Conservation (phyloP, 805 yeast genomes). For the Brettanomyces custersianus region DNA sequence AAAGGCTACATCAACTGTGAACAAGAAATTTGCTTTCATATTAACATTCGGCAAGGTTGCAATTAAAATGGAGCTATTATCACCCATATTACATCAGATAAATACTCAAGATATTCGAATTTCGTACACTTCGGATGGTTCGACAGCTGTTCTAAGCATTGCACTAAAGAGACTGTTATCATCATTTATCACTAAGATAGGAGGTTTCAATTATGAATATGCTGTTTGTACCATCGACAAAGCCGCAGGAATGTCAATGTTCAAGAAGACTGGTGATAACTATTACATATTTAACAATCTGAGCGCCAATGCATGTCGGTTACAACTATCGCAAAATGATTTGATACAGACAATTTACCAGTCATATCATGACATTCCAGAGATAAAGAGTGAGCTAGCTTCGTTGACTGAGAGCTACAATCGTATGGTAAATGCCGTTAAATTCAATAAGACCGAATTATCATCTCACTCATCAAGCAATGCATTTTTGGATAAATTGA, state of each 20-base stretch:
- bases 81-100: slow-evolving; percentile 8
- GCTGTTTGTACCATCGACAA: slow-evolving; percentile 6
- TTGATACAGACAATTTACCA: slow-evolving; percentile 4
- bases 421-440: background rate
- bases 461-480: background rate
- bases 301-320: slow-evolving; percentile 4
- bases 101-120: slow-evolving; percentile 5
- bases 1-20: background rate
- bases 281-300: slow-evolving; percentile 1
- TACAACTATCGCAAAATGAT: slow-evolving; percentile 9
- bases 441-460: background rate
- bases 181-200: slow-evolving; percentile 6
- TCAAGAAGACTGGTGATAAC: background rate
- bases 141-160: slow-evolving; percentile 6
- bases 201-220: slow-evolving; percentile 2
- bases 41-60: slow-evolving; percentile 1
- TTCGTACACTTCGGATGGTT: slow-evolving; percentile 2
- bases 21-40: background rate
- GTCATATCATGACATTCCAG: slow-evolving; percentile 4
- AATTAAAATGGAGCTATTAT: slow-evolving; percentile 6
- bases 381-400: background rate
- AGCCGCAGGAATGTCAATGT: slow-evolving; percentile 1
- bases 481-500: background rate
- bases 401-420: background rate
- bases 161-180: too few species aligned